Evolutionary conservation across 2,329 filamentous ascomycete species (phyloP).

Genomic region (Pseudogymnoascus sp.): DNA sequence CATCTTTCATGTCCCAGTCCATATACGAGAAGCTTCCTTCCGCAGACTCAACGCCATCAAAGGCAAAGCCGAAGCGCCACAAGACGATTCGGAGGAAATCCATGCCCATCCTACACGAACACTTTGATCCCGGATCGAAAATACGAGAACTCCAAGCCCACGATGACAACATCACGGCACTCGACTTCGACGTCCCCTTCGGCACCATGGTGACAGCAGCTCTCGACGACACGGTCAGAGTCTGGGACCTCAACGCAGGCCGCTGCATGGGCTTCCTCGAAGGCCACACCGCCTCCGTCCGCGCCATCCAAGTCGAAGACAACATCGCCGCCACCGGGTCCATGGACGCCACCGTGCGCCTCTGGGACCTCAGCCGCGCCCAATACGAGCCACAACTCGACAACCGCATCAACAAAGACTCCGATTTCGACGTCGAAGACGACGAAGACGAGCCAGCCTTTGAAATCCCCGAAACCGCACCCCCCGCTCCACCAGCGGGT

Average conservation of each 20-base stretch:
- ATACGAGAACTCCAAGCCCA: conserved; percentile 88
- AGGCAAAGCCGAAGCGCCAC: conserved; percentile 41
- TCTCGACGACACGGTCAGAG: conserved; percentile 84
- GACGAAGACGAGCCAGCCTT: conserved; percentile 60
- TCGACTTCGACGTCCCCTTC: conserved; percentile 97
- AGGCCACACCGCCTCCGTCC: conserved; percentile 88
- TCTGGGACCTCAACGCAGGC: conserved; percentile 93
- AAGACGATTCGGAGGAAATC: conserved; percentile 64
- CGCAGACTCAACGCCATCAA: conserved; percentile 40
- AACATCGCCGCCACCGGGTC: conserved; percentile 92
- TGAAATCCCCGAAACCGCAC: conserved; percentile 58
- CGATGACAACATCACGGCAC: conserved; percentile 73
- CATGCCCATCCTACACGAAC: conserved; percentile 91
- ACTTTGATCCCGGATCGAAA: conserved; percentile 79
- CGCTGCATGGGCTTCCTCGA: conserved; percentile 86
- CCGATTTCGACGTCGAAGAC: conserved; percentile 46
- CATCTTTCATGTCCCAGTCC: conserved; percentile 91
- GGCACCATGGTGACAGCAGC: conserved; percentile 89
- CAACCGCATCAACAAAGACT: conserved; percentile 44
- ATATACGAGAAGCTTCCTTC: conserved; percentile 86
- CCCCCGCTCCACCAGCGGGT: conserved; percentile 61
- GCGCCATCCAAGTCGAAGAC: conserved; percentile 86
- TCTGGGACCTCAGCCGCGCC: conserved; percentile 90
- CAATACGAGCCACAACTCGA: conserved; percentile 64
- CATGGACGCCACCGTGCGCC: conserved; percentile 83